phyloP scores from a whole-genome alignment of 768 basidiomycete species.

The Psilocybe subaeruginosa region DNA sequence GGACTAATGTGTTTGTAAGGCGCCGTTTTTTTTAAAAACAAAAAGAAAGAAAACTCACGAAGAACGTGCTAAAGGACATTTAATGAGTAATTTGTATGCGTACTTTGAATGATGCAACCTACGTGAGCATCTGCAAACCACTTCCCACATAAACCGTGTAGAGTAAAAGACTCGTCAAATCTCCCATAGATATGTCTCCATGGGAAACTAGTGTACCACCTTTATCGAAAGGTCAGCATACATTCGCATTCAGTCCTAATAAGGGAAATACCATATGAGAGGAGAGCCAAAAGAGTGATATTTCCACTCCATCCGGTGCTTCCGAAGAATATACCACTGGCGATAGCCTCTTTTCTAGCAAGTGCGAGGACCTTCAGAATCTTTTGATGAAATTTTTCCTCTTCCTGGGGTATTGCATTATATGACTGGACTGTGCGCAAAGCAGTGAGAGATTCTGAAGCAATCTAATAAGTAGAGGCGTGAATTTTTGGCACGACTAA shows the following conservation, averaged over 20 bases:
- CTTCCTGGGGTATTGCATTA: conserved; percentile 82
- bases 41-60: conserved; percentile 38
- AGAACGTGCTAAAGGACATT: conserved; percentile 44
- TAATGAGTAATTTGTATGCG: conserved; percentile 6
- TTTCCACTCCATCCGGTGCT: conserved; percentile 94
- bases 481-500: background rate
- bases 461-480: conserved; percentile 44
- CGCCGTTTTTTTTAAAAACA: conserved; percentile 13
- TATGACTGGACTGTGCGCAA: conserved; percentile 90
- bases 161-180: conserved; percentile 84
- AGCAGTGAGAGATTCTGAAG: conserved; percentile 87
- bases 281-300: conserved; percentile 81
- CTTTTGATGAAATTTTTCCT: conserved; percentile 70
- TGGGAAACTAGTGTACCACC: conserved; percentile 90
- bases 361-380: conserved; percentile 70
- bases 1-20: conserved; percentile 46
- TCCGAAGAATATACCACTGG: conserved; percentile 92
- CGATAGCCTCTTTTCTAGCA: conserved; percentile 85
- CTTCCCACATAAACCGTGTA: conserved; percentile 91
- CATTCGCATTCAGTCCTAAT: background rate
- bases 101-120: conserved; percentile 25
- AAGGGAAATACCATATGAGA: conserved; percentile 76
- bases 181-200: conserved; percentile 90
- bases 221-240: conserved; percentile 28
- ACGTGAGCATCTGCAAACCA: conserved; percentile 82